Base-by-base conservation (phyloP, 2,329 filamentous ascomycete species). In the Aspergillus sp. region DNA sequence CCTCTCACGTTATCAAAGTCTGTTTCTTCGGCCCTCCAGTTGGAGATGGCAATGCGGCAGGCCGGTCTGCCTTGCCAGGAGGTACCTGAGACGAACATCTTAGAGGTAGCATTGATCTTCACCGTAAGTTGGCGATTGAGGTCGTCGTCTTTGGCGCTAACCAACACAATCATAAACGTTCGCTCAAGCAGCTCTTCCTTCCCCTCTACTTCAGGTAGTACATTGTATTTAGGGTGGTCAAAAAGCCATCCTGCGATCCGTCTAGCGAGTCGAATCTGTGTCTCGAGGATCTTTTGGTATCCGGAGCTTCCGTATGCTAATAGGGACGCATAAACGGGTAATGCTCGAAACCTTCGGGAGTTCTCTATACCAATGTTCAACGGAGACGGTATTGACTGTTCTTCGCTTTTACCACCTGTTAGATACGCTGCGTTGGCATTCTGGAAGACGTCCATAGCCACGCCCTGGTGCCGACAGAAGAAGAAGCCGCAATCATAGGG, bases 401-500 rank as follows among this genome's bases (percentile, higher is more conserved):
- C 64, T 61, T 73, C 69, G 4, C 69, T 69, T 3, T 70, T 69
- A 17, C 76, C 74, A 22, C 77, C 75, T 8, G 77, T 76, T 50
- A 97, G 85, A 72, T 97, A 97, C 1, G 89, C 91, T 2, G 94
- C 93, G 73, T 93, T 93, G 34, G 91, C 87, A 76, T 97, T 97
- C 62, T 86, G 83, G 77, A 94, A 96, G 9, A 93, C 88, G 4
- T 84, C 77, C 31, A 83, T 81, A 1, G 89, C 84, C 13, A 86
- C 79, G 3, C 77, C 69, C 7, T 85, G 78, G 64, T 90, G 85
- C 19, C 87, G 86, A 55, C 89, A 92, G 69, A 96, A 86, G 82
- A 97, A 96, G 77, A 97, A 90, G 48, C 93, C 94, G 70, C 90
- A 93, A 76, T 97, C 94, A 70, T 97, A 97, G 0, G 94, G 93